phyloP scores from a whole-genome alignment of 805 yeast genomes.

The Suhomyces faveliae region DNA sequence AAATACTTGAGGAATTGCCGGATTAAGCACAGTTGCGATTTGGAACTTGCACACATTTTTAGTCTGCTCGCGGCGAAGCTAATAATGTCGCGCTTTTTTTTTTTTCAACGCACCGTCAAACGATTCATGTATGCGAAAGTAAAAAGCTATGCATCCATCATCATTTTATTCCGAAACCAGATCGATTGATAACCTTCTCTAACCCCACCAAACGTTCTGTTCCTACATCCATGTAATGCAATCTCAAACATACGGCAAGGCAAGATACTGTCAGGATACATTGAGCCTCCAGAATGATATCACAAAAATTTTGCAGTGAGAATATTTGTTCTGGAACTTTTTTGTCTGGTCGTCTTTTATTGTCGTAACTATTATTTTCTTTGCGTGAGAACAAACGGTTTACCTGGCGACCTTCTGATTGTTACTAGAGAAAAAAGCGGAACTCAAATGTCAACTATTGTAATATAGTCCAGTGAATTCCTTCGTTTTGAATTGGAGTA shows the following conservation, averaged over 20 bases:
- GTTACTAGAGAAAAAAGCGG: not conserved
- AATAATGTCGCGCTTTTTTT: not conserved
- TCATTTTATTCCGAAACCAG: not conserved
- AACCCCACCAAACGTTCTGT: not conserved
- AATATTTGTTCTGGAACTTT: not conserved
- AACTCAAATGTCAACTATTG: not conserved
- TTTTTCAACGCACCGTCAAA: not conserved
- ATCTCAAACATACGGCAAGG: not conserved
- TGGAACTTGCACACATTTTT: not conserved
- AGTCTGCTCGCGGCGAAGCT: not conserved
- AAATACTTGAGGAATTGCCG: not conserved
- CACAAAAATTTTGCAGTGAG: not conserved
- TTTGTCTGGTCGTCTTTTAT: not conserved
- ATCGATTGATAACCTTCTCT: not conserved
- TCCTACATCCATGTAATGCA: not conserved
- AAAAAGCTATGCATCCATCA: not conserved
- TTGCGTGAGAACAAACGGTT: not conserved
- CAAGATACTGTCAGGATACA: not conserved
- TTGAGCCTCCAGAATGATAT: not conserved
- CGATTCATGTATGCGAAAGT: not conserved
- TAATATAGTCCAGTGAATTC: not conserved
- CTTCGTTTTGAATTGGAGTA: not conserved
- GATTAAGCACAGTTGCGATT: not conserved
- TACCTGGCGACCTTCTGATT: not conserved
- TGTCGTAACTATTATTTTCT: not conserved